Base-by-base conservation (phyloP, 2,329 filamentous ascomycete species). In the Pseudogymnoascus sp. region DNA sequence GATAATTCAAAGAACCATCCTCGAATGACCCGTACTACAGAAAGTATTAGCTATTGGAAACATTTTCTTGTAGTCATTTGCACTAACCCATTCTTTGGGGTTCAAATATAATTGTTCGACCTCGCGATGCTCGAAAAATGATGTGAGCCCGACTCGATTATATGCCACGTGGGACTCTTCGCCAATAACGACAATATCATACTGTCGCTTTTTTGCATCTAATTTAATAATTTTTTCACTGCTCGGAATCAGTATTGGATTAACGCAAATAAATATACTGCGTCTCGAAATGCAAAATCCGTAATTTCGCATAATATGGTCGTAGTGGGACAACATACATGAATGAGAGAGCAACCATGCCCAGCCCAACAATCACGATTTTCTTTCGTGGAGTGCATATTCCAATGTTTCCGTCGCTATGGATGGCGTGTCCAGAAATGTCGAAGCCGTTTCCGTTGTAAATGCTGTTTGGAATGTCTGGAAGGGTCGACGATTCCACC, bases 81-180 rank as follows among this genome's bases (percentile, higher is more conserved):
- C 5, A 70, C 79, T 62, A 75, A 90, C 89, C 90, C 92, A 96
- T 81, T 91, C 87, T 68, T 84, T 80, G 0, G 91, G 88, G 69
- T 96, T 96, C 33, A 96, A 80, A 72, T 96, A 96, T n/a, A 96
- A 75, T 67, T 92, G 90, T 75, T 96, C 90, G 41, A 95, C 88
- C 68, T 88, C 83, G 61, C 91, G 83, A 75, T 96, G 91, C 68
- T 91, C 87, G 72, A 96, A 96, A 79, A 93, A 96, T 64, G 87
- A 90, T 2, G 91, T 96, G 60, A 96, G 80, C 3, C 92, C 92
- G 31, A 96, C 92, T 63, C 93, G 87, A 73, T 96, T 96, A 75
- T 96, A 96, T 18, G 92, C 92, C 61, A 96, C 79, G 77, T 96
- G 89, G 18, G 88, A 80, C 73, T 96, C 92, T 70, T 96, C 92